These are phyloP conservation scores for Trichoderma sp. DNA, from an alignment of 2,329 filamentous ascomycete species.

Conservation along the genomic window DNA sequence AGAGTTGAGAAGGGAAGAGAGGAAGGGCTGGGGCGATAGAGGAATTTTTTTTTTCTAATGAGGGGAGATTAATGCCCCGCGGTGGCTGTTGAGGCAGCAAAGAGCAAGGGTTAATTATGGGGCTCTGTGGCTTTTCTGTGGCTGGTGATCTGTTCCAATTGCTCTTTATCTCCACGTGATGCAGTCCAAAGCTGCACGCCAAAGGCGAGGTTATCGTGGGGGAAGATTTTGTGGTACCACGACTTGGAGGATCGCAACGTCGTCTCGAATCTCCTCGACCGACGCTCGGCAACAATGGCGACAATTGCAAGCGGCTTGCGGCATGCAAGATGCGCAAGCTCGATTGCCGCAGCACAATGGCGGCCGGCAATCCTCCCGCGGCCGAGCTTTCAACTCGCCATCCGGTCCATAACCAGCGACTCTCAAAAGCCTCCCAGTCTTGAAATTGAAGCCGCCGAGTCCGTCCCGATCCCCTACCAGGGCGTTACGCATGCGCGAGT, in stretches of 20 bases:
- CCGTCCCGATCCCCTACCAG: constrained; percentile 32
- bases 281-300: constrained; percentile 35
- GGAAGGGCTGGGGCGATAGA: constrained; percentile 23
- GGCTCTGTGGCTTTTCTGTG: background rate
- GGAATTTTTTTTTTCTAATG: constrained; percentile 39
- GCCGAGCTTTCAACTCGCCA: constrained; percentile 27
- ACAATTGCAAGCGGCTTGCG: constrained; percentile 36
- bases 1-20: constrained; percentile 22
- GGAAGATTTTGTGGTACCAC: constrained; percentile 2
- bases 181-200: background rate
- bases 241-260: constrained; percentile 3
- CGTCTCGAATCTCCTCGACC: constrained; percentile 23
- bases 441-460: constrained; percentile 25
- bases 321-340: constrained; percentile 37
- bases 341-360: constrained; percentile 33
- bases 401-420: constrained; percentile 28
- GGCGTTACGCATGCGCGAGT: constrained; percentile 61
- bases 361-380: constrained; percentile 28
- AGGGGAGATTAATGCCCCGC: constrained; percentile 35
- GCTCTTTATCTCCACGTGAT: constrained; percentile 29
- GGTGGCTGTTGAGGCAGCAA: constrained; percentile 28
- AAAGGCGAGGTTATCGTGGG: constrained; percentile 10
- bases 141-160: background rate
- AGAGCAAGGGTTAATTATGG: constrained; percentile 19
- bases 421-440: constrained; percentile 21